Percentiles rank a stretch among this genome's conserved stretches.
phyloP scores from a whole-genome alignment of 768 basidiomycete species.

The Piloderma croceum region DNA sequence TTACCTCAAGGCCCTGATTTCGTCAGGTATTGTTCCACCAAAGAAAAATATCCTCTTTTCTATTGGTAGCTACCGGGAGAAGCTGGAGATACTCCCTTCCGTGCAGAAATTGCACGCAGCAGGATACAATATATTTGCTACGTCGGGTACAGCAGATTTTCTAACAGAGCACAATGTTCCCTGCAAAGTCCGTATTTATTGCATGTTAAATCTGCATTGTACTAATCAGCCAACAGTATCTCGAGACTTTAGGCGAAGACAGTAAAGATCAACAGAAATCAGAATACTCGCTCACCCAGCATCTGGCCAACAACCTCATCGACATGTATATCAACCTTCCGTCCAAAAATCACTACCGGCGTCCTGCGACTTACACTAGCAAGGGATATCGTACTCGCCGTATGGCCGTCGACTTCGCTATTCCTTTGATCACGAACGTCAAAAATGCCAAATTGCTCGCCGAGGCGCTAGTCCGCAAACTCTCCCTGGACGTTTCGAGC shows the following conservation, averaged over 20 bases:
- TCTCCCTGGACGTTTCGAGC: conserved; percentile 85
- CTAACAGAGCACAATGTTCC: conserved; percentile 94
- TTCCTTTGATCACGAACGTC: conserved; percentile 96
- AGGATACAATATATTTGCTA: conserved; percentile 96
- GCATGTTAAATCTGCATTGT: background rate
- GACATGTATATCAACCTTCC: conserved; percentile 99
- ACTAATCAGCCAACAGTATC: conserved; percentile 48
- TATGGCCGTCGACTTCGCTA: conserved; percentile 98
- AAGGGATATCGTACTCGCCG: conserved; percentile 96
- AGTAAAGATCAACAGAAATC: conserved; percentile 81
- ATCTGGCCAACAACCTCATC: conserved; percentile 93
- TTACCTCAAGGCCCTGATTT: conserved; percentile 94
- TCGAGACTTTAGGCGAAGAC: conserved; percentile 79
- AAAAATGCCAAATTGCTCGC: conserved; percentile 97
- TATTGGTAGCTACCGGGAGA: conserved; percentile 95
- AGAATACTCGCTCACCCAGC: conserved; percentile 95
- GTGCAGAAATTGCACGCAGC: conserved; percentile 91
- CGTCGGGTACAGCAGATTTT: conserved; percentile 96
- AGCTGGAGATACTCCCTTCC: conserved; percentile 90
- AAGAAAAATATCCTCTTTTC: conserved; percentile 98
- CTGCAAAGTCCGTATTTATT: conserved; percentile 64
- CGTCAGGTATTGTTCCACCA: conserved; percentile 90
- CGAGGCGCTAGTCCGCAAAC: conserved; percentile 84
- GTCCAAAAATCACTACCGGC: conserved; percentile 94
- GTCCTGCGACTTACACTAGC: conserved; percentile 94